These are phyloP conservation scores for Diaporthe sp. DNA, from an alignment of 2,329 filamentous ascomycete species.

Conservation along the genomic window DNA sequence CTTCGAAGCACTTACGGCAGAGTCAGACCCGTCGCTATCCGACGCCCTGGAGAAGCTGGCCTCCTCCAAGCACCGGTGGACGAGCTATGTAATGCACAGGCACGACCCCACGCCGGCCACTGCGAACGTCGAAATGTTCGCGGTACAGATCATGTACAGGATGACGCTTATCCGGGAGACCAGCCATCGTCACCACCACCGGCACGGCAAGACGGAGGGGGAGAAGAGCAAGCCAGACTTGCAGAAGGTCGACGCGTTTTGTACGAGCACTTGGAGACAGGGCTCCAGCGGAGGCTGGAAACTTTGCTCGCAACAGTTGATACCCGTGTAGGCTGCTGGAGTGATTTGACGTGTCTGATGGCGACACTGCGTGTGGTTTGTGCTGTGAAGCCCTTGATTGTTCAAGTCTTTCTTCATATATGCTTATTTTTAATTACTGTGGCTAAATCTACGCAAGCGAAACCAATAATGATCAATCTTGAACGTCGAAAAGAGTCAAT, in stretches of 20 bases:
- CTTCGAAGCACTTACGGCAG: constrained; percentile 28
- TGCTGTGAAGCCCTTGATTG: not conserved
- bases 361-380: not conserved
- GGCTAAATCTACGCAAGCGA: not conserved
- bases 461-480: not conserved
- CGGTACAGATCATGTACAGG: constrained; percentile 39
- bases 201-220: not conserved
- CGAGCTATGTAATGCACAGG: constrained; percentile 35
- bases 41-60: constrained; percentile 36
- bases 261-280: constrained; percentile 40
- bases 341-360: not conserved
- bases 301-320: constrained; percentile 33
- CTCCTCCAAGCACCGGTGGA: constrained; percentile 26
- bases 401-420: not conserved
- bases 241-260: constrained; percentile 34
- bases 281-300: constrained; percentile 38
- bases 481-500: not conserved
- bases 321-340: constrained; percentile 25
- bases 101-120: constrained; percentile 33
- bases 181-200: not conserved
- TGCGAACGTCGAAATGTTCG: constrained; percentile 37
- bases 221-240: not conserved
- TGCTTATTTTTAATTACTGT: not conserved
- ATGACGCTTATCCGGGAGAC: constrained; percentile 33
- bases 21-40: constrained; percentile 26